Base-by-base conservation (phyloP, 768 basidiomycete genomes). In the Collybia sordida region DNA sequence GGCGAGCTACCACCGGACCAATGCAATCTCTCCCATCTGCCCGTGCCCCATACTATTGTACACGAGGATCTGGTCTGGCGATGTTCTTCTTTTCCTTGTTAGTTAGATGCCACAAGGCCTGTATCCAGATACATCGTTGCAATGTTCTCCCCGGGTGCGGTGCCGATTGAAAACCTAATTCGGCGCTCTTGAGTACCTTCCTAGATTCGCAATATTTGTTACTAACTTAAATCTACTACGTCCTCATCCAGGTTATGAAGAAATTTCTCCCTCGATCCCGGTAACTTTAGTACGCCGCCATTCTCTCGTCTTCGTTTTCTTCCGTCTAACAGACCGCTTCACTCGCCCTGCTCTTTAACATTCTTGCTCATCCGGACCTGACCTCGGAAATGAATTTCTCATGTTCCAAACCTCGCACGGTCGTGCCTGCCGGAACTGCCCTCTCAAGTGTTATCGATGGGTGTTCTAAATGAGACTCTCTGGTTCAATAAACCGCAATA, bases 351-450 rank as follows among this genome's bases (percentile, higher is more conserved):
- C 7, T 46, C 35, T 41, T 47, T 46, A 37, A 18, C 22, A 19
- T 35, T 48, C 38, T 31, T 31, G 9, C 31, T 11, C 31, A 6
- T 11, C 31, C 9, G 42, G 49, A 52, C 49, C 57, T 53, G 42
- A 41, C 65, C 62, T 66, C 68, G 68, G 68, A 69, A 60, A 69
- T 69, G 60, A 69, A 65, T 51, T 52, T 53, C 60, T 62, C 64
- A 60, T 66, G 64, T 63, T 58, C 17, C 48, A 36, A 38, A 55
- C 54, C 52, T 56, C 45, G 43, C 43, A 42, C 28, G 45, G 47
- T 51, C 52, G 42, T 41, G 37, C 37, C 35, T 34, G 47, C 44
- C 52, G 52, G 22, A 23, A 51, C 53, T 35, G 49, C 45, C 23
- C 23, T 23, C 19, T 38, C 49, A 38, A 45, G 50, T 35, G 45